A percentile compares a stretch with the other conserved stretches of the same genome.
phyloP scores from a whole-genome alignment of 192 early-diverging fungal genomes.

The Dissophora ornata region DNA sequence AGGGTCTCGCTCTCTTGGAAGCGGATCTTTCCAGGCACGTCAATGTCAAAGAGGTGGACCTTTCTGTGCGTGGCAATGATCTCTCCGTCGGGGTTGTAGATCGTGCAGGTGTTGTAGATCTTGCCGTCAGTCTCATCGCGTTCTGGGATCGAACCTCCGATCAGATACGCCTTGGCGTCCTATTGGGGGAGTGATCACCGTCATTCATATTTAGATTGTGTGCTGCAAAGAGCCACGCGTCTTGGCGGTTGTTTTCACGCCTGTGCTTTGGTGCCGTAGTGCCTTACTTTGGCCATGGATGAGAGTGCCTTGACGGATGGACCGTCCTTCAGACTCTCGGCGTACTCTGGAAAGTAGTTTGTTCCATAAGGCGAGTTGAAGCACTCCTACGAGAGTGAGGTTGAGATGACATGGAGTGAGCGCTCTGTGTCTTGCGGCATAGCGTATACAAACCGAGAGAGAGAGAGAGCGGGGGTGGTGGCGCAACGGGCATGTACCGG shows the following conservation, averaged over 20 bases:
- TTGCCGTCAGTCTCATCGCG: conserved; percentile 58
- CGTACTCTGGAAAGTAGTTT: conserved; percentile 88
- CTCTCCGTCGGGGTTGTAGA: conserved; percentile 75
- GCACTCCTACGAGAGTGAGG: conserved; percentile 75
- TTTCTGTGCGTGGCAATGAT: conserved; percentile 79
- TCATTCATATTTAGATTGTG: too few relatives aligned
- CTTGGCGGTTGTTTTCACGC: too few relatives aligned
- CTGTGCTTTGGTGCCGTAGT: background rate
- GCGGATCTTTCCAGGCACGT: conserved; percentile 90
- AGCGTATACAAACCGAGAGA: too few relatives aligned
- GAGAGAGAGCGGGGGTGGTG: too few relatives aligned
- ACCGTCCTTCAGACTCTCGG: conserved; percentile 82
- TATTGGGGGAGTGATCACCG: background rate
- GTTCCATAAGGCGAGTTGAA: conserved; percentile 99
- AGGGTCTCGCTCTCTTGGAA: conserved; percentile 93
- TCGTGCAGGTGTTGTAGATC: conserved; percentile 88
- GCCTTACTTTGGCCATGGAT: conserved; percentile 77
- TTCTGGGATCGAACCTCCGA: conserved; percentile 94
- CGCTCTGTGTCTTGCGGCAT: too few relatives aligned
- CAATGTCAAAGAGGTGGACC: conserved; percentile 96
- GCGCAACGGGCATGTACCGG: conserved; percentile 77
- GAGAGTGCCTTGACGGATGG: conserved; percentile 79
- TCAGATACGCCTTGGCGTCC: conserved; percentile 87
- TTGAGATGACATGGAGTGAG: background rate
- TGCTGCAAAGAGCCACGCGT: too few relatives aligned